phyloP scores from a whole-genome alignment of 1,139 yeast species.

The Petasospora rhodanensis region DNA sequence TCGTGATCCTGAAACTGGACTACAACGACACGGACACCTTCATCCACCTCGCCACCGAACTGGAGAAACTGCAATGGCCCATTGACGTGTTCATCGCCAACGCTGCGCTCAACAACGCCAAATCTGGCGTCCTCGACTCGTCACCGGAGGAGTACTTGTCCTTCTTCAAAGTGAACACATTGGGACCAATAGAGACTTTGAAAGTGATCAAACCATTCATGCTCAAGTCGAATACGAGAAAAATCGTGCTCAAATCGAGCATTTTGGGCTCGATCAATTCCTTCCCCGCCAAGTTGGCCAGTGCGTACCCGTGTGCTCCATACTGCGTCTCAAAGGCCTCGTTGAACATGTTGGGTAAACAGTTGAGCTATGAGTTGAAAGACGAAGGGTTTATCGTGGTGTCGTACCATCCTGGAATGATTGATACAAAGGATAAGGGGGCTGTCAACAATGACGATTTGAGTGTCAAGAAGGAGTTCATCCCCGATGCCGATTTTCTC shows the following conservation, averaged over 20 bases:
- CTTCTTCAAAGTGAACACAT: conserved; percentile 28
- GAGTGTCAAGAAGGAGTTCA: conserved; percentile 14
- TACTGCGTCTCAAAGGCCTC: conserved; percentile 33
- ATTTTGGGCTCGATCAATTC: conserved; percentile 26
- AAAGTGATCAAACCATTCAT: conserved; percentile 29
- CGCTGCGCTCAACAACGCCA: conserved; percentile 48
- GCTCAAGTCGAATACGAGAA: conserved; percentile 23
- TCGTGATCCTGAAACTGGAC: conserved; percentile 23
- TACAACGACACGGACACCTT: conserved; percentile 18
- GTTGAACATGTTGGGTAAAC: conserved; percentile 25
- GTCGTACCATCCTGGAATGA: conserved; percentile 33
- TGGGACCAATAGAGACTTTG: conserved; percentile 32
- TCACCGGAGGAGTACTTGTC: conserved; percentile 28
- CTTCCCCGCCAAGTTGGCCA: conserved; percentile 14
- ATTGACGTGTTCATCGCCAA: conserved; percentile 51
- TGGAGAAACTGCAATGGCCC: conserved; percentile 22
- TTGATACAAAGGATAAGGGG: conserved; percentile 12
- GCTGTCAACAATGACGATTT: conserved; percentile 27
- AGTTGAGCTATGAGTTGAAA: conserved; percentile 25
- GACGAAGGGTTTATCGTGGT: conserved; percentile 27
- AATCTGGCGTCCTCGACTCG: conserved; percentile 30
- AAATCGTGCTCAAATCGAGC: conserved; percentile 29
- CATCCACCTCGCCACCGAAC: conserved; percentile 18
- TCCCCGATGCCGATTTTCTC: conserved; percentile 13
- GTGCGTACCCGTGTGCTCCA: conserved; percentile 24